Evolutionary conservation across 805 yeast species (phyloP).

Genomic region (Soucietia sequanensis): DNA sequence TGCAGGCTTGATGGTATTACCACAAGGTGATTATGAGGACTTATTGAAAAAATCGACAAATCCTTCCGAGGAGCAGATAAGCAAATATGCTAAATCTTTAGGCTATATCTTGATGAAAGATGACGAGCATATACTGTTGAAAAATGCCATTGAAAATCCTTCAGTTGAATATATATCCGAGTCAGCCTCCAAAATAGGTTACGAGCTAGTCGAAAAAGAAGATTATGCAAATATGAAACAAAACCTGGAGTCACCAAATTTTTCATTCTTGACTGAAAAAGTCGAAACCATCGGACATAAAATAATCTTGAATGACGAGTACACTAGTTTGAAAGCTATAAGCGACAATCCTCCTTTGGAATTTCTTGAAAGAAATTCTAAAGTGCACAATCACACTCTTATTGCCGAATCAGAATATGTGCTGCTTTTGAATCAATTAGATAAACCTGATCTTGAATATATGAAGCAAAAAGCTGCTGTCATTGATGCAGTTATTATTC

Average conservation of each 20-base stretch:
- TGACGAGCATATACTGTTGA: background rate
- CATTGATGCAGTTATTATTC: slow-evolving; percentile 13
- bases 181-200: background rate
- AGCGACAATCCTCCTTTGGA: slow-evolving; percentile 8
- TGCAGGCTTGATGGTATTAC: slow-evolving; percentile 9
- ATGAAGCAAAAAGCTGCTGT: slow-evolving; percentile 6
- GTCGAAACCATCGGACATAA: slow-evolving; percentile 1
- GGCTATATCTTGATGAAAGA: slow-evolving; percentile 2
- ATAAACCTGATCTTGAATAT: slow-evolving; percentile 9
- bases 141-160: background rate
- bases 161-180: background rate
- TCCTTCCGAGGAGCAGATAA: slow-evolving; percentile 7
- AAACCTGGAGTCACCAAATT: slow-evolving; percentile 6
- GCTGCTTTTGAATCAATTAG: slow-evolving; percentile 3
- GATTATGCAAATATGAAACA: slow-evolving; percentile 2
- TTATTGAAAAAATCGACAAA: slow-evolving; percentile 7
- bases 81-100: slow-evolving; percentile 6
- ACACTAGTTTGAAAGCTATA: slow-evolving; percentile 12
- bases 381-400: background rate
- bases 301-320: slow-evolving; percentile 2
- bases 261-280: slow-evolving; percentile 8
- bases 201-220: background rate
- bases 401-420: background rate
- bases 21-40: slow-evolving; percentile 12
- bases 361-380: background rate